Evolutionary conservation across 371 early-diverging fungal species (phyloP), one percentile per base, ranked within the genome.

Genomic region (Mortierella sp.): DNA sequence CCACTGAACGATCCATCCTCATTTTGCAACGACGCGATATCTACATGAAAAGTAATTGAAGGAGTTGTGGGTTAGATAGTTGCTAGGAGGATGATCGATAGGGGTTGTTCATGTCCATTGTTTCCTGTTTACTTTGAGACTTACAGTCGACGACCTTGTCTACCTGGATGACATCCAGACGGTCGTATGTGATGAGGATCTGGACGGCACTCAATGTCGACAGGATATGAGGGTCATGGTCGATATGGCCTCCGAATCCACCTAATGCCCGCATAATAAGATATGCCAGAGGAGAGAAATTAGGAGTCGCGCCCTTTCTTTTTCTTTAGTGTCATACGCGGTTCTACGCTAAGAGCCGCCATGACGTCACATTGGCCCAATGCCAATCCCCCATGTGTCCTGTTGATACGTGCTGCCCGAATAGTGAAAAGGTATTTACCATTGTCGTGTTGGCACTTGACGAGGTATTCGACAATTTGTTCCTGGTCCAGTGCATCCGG

Each of bases 161-260:
- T 5, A 82, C 83, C 71, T 97, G 92, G 47, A 97, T 87, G 40
- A 85, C 80, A 79, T 96, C 93, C 41, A 98, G 71, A 1, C 96
- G 93, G 72, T 97, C 94, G 55, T 92, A 89, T 41, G 96, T 96
- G 41, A 92, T 93, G 24, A 99, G 87, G 8, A 99, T 91, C 79
- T 99, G 99, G 24, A 99, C 87, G 0, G 99, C 99, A 65, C 96
- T 95, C 73, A 99, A 91, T 2, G 99, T 99, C 66, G 95, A 95
- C 13, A 96, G 82, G 19, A 99, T 85, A 85, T 98, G 98, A 16
- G 98, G 90, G 78, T 99, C 99, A 87, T 99, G 99, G 19, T 90
- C 91, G 0, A 85, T 79, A 81, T 93, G 92, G 0, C 97, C 99
- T 43, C 98, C 97, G 88, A 99, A 99, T 0, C 99, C 99, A 7